Evolutionary conservation across 192 early-diverging fungal genomes (phyloP), one percentile per base, ranked within the genome.

Genomic region (Mortierella claussenii): DNA sequence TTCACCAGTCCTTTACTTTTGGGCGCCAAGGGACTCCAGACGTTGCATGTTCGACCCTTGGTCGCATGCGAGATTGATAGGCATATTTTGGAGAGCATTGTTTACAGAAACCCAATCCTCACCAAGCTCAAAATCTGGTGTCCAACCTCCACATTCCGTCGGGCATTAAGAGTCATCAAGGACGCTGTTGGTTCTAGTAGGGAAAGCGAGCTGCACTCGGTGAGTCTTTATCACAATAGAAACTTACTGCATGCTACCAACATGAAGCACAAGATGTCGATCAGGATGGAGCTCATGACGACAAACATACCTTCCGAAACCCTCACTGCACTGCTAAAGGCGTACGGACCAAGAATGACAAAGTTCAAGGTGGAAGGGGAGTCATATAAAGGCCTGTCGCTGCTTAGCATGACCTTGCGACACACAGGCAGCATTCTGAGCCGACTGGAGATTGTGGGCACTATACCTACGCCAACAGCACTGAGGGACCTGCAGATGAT

Each of bases 161-260:
- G 31, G 17, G 13, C 26, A 10, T n/a, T 48, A 1, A 60, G 32
- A 44, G 31, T 60, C 13, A 36, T 60, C 15, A 46, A 60, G 57
- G 57, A 60, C 10, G 20, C 57, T 4, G 37, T 48, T 21, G 20
- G 27, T 2, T 47, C 40, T 43, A 60, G 27, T 31, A 26, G 20
- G 12, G 18, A 28, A 1, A 46, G 57, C 44, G 20, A 46, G n/a
- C 44, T 60, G 20, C 9, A 31, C 4, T 30, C 18, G 1, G 8
- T 60, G 11, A 60, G 4, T 13, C 23, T 60, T 3, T 60, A 33
- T 23, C 4, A 20, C 10, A 2, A 46, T 27, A 26, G 44, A 12
- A 60, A 60, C 30, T 36, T 42, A 33, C n/a, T 60, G 3, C 30
- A 15, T 20, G 57, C 57, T 1, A 60, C 28, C 4, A 60, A 60